Base-by-base conservation (phyloP, 805 yeast species). In the Yarrowia sp. region DNA sequence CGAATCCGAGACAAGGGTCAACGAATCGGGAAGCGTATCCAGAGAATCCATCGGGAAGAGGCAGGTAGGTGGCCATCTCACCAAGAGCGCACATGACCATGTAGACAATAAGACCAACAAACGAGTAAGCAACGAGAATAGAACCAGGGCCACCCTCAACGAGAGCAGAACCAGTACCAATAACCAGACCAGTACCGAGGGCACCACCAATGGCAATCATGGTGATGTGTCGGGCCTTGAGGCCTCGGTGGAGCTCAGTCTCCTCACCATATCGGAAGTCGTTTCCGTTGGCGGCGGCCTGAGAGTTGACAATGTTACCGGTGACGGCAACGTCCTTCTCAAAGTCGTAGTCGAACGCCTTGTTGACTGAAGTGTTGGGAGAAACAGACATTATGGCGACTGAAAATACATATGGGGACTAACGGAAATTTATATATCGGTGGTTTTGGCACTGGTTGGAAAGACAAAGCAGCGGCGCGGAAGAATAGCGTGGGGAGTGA, bases 131-230 rank as follows among this genome's bases (percentile, higher is more conserved):
- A 62, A 89, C 81, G 47, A 87, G 73, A 41, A 81, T 72, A 3
- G 83, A 74, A 4, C 78, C 84, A 4, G 75, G 93, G 8, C 96
- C 96, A 13, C 90, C 91, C 11, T 80, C 74, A n/a, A 81, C 78
- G 65, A 89, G 79, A 1, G 92, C 86, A 14, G 85, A 77, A 65
- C 92, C 91, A 2, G 92, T 87, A 71, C 92, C 91, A 69, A 89
- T 86, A 68, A 89, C 78, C 65, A 89, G 79, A 72, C 92, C 96
- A 1, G 95, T 88, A 65, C 95, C 95, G 62, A 89, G 76, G 8
- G 93, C 89, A 69, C 95, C 93, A 69, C 95, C 96, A 69, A 90
- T 84, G 68, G 95, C 88, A 72, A 87, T 85, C 88, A 87, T 85
- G 65, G 85, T 81, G 68, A 86, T 80, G 71, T 87, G 91, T 63